Evolutionary conservation across 257 asterid genomes (phyloP).

Genomic region (Leptodermis oblonga): DNA sequence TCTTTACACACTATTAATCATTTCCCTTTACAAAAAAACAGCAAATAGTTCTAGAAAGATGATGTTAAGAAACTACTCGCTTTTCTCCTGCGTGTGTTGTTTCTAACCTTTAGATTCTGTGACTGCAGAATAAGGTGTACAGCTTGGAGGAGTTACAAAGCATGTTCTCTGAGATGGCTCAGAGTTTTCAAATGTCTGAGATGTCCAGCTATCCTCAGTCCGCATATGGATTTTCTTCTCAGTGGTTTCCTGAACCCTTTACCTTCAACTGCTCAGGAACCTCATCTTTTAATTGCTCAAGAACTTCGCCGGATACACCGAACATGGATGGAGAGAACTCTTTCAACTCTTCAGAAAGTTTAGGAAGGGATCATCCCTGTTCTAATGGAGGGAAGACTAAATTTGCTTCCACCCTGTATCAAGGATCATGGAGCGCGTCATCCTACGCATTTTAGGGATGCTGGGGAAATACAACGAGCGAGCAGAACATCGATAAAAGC

Average conservation of each 20-base stretch:
- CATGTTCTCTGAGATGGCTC: constrained; percentile 78
- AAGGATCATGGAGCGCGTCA: constrained; percentile 16
- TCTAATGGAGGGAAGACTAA: constrained; percentile 4
- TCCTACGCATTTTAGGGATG: constrained; percentile 23
- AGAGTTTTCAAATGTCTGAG: constrained; percentile 39
- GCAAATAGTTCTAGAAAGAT: neutral
- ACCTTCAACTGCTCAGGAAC: constrained; percentile 10
- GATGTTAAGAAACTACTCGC: neutral
- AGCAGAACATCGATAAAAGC: neutral
- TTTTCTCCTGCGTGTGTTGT: neutral
- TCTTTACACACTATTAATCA: too few relatives aligned
- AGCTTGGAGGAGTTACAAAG: constrained; percentile 57
- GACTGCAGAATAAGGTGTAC: constrained; percentile 46
- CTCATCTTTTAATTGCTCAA: constrained; percentile 2
- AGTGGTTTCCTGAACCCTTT: constrained; percentile 26
- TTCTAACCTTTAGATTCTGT: neutral
- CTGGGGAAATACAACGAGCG: neutral
- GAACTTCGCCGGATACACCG: constrained; percentile 11
- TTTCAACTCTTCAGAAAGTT: too few relatives aligned
- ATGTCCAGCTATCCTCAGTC: constrained; percentile 25
- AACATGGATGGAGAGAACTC: constrained; percentile 8
- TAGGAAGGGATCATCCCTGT: constrained; percentile 12
- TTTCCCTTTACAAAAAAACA: too few relatives aligned
- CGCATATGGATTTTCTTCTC: constrained; percentile 14
- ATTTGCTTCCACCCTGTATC: constrained; percentile 4